These are phyloP conservation scores for Avena atlantica DNA, from an alignment of 176 grass and related monocot species.

Conservation along the genomic window DNA sequence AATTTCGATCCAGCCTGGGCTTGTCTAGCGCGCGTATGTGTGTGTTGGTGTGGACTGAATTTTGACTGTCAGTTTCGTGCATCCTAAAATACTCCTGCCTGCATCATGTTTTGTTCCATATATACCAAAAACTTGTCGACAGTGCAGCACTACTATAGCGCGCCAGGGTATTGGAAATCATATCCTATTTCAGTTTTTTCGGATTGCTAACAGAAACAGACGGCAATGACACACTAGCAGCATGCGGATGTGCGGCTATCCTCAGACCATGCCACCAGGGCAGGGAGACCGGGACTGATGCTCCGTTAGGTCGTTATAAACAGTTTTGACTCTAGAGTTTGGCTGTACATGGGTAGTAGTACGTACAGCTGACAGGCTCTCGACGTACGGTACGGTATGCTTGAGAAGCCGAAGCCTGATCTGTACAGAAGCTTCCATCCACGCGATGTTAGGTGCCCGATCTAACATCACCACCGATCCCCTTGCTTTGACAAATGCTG, in stretches of 20 bases:
- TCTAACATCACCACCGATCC: not conserved
- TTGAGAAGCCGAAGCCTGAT: not conserved
- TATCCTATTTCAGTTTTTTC: not conserved
- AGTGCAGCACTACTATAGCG: too few species aligned
- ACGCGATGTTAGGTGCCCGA: not conserved
- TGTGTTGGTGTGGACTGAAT: not conserved
- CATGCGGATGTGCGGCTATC: not conserved
- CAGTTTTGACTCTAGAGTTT: slow-evolving; percentile 5
- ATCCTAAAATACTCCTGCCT: not conserved
- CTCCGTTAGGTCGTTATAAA: not conserved
- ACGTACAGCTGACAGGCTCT: not conserved
- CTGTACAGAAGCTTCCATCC: not conserved
- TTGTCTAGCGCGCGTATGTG: slow-evolving; percentile 32
- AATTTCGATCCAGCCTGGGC: slow-evolving; percentile 43
- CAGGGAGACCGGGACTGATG: not conserved
- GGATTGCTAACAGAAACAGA: not conserved
- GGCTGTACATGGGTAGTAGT: not conserved
- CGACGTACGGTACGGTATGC: not conserved
- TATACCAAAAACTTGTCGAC: too few species aligned
- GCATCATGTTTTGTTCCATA: not conserved
- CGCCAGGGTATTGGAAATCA: not conserved
- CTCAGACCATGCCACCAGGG: not conserved
- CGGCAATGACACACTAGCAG: not conserved
- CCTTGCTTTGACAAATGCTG: not conserved
- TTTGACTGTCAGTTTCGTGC: not conserved